Conservation (phyloP, 1,139 yeast genomes). For the Geotrichum macrosporum region DNA sequence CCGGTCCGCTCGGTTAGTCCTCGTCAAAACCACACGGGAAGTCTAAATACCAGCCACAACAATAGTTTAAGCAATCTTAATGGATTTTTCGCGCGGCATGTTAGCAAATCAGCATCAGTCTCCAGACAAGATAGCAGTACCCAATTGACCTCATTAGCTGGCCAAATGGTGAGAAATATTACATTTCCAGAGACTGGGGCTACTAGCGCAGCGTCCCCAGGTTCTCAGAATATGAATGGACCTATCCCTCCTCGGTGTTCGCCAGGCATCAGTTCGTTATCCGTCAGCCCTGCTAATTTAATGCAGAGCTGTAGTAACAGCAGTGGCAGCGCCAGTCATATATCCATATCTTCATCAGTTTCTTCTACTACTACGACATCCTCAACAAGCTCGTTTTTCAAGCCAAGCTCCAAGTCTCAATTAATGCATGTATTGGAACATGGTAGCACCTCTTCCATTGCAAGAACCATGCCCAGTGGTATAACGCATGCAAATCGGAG, state of each 20-base stretch:
- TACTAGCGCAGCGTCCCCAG: too few species aligned
- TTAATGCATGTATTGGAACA: neutral
- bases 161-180: neutral
- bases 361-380: neutral
- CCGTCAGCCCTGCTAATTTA: neutral
- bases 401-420: neutral
- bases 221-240: too few species aligned
- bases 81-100: neutral
- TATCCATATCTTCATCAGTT: neutral
- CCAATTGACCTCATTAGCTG: neutral
- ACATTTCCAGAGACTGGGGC: too few species aligned
- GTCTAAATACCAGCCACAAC: neutral
- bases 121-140: neutral
- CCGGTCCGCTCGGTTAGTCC: neutral
- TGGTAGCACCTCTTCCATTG: too few species aligned
- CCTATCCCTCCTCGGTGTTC: too few species aligned
- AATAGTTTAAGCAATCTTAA: conserved; percentile 5
- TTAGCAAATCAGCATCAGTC: neutral
- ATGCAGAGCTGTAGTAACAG: neutral
- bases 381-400: neutral
- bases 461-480: neutral
- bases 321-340: neutral
- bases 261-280: too few species aligned
- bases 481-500: conserved; percentile 5
- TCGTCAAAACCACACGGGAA: neutral